Evolutionary conservation across 2,329 filamentous ascomycete species (phyloP).

Genomic region (Teratosphaeria zuluensis): DNA sequence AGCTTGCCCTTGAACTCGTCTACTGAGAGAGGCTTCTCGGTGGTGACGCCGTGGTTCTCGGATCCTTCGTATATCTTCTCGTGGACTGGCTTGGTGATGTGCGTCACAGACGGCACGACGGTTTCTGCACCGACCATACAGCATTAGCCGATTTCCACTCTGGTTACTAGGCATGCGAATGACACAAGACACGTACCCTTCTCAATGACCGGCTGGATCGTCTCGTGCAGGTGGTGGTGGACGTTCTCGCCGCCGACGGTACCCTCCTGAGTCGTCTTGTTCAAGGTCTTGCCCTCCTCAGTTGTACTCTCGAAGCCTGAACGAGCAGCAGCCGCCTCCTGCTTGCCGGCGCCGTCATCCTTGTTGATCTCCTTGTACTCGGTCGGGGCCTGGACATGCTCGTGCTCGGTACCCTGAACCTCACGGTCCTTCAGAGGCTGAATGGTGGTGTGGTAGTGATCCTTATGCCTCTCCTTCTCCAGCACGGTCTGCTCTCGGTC

Average conservation of each 20-base stretch:
- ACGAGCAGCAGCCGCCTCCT: slow-evolving; percentile 10
- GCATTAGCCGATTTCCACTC: not conserved
- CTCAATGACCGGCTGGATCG: slow-evolving; percentile 19
- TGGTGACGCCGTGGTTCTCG: slow-evolving; percentile 16
- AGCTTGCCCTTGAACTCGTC: slow-evolving; percentile 15
- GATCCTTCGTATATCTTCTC: slow-evolving; percentile 15
- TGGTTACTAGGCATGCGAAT: not conserved
- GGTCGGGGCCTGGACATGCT: slow-evolving; percentile 10
- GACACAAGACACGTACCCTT: slow-evolving; percentile 10
- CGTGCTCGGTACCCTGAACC: slow-evolving; percentile 10
- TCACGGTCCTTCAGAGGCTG: slow-evolving; percentile 16
- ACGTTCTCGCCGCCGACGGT: slow-evolving; percentile 13
- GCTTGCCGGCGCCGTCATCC: slow-evolving; percentile 13
- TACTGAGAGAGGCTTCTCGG: slow-evolving; percentile 12
- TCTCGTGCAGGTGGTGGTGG: slow-evolving; percentile 20
- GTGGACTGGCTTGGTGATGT: slow-evolving; percentile 18
- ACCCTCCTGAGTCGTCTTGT: slow-evolving; percentile 9
- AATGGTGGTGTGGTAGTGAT: slow-evolving; percentile 22
- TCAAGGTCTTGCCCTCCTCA: slow-evolving; percentile 8
- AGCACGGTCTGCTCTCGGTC: slow-evolving; percentile 6
- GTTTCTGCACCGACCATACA: slow-evolving; percentile 6
- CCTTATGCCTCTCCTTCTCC: slow-evolving; percentile 12
- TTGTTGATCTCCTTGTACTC: slow-evolving; percentile 13
- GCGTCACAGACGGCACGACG: slow-evolving; percentile 14
- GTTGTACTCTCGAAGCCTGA: slow-evolving; percentile 10